A percentile compares a stretch with the other conserved stretches of the same genome.
Evolutionary conservation across 768 basidiomycete genomes (phyloP).

Genomic region (Amanita fuliginea): DNA sequence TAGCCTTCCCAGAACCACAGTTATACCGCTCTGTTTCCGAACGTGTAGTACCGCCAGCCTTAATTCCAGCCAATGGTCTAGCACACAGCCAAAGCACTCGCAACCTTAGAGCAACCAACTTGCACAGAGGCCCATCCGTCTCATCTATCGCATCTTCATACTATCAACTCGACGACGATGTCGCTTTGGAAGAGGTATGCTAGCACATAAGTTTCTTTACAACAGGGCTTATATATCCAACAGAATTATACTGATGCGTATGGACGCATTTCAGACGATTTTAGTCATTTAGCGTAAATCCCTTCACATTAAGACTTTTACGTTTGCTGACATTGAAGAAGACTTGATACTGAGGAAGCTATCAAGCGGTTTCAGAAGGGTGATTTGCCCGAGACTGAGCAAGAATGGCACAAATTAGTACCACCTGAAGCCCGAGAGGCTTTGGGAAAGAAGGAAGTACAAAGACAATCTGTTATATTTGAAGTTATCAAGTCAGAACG

Average conservation of each 20-base stretch:
- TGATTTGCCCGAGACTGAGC: slow-evolving; percentile 51
- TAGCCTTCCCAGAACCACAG: slow-evolving; percentile 44
- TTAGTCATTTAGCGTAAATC: slow-evolving; percentile 1
- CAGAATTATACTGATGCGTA: not conserved
- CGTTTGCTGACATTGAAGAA: slow-evolving; percentile 20
- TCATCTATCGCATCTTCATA: slow-evolving; percentile 6
- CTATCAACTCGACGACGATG: slow-evolving; percentile 16
- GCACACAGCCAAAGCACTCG: not conserved
- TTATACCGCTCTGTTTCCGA: slow-evolving; percentile 35
- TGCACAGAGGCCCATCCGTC: slow-evolving; percentile 2
- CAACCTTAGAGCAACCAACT: not conserved
- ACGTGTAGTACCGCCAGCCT: slow-evolving; percentile 19
- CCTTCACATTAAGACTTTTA: slow-evolving; percentile 20
- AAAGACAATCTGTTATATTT: slow-evolving; percentile 79
- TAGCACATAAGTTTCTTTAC: not conserved
- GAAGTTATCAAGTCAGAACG: slow-evolving; percentile 86
- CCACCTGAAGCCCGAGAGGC: slow-evolving; percentile 59
- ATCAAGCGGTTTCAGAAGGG: slow-evolving; percentile 60
- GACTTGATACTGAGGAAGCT: slow-evolving; percentile 53
- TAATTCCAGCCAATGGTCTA: slow-evolving; percentile 11
- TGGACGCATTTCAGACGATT: not conserved
- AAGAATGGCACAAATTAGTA: slow-evolving; percentile 79
- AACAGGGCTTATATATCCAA: not conserved
- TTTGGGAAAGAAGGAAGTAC: slow-evolving; percentile 67
- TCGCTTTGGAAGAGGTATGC: slow-evolving; percentile 16